Conservation (phyloP, 176 grass and related monocot species). For the Poa annua region DNA sequence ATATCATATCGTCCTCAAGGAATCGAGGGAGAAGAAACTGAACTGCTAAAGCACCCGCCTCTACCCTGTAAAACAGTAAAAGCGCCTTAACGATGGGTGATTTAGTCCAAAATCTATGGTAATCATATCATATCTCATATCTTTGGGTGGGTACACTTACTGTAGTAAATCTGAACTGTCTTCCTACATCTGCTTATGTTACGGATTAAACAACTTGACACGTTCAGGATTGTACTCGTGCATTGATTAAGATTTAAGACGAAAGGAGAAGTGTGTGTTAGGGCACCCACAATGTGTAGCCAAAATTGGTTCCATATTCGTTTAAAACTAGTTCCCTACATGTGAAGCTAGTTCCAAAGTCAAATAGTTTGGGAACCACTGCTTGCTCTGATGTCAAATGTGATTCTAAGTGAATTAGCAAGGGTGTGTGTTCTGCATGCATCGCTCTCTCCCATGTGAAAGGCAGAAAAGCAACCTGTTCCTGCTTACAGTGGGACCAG, state of each 20-base stretch:
- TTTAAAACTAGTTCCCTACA: no score
- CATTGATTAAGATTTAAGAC: neutral
- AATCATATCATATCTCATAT: neutral
- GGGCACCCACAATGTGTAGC: no score
- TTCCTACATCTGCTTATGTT: neutral
- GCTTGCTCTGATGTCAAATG: no score
- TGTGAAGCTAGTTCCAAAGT: no score
- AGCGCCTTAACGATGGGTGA: neutral
- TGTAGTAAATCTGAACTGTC: no score
- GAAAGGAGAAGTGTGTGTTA: neutral
- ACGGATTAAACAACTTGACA: neutral
- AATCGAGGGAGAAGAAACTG: neutral
- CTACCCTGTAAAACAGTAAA: neutral
- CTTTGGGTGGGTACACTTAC: neutral
- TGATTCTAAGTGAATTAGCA: no score
- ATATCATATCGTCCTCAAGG: constrained; percentile 33
- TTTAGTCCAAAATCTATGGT: neutral
- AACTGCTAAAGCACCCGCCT: neutral
- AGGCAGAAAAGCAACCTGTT: no score
- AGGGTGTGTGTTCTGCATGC: no score
- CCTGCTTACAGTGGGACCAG: no score
- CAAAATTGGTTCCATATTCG: no score
- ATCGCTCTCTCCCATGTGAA: no score
- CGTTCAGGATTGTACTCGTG: neutral
- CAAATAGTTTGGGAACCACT: no score